Base-by-base conservation (phyloP, 2,329 filamentous ascomycete species). In the Ascocoryne sarcoides region DNA sequence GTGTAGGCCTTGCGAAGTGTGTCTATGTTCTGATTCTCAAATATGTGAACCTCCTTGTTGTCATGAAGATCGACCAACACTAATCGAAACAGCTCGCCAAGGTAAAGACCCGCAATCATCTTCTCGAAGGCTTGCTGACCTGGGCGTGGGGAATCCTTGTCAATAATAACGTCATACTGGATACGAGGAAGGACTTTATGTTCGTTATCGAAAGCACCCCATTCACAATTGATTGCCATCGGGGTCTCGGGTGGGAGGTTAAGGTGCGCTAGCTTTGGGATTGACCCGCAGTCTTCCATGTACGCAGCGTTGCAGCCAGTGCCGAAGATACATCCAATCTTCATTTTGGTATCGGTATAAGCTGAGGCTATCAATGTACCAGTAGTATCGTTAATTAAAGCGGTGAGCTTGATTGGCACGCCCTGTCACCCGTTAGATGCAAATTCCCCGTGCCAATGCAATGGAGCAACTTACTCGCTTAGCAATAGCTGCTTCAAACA, bases 251-350 rank as follows among this genome's bases (percentile, higher is more conserved):
- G 70, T 36, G 88, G 84, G 28, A 96, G 75, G 57, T 93, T 92
- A 71, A 94, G 76, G 66, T 95, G 79, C 9, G 84, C 86, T 40
- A 98, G 77, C 72, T 98, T 98, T 50, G 89, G 90, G 50, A 98
- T 87, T 10, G 82, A 85, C 50, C 87, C 88, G 49, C 78, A 85
- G 57, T 93, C 67, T 65, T 98, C 92, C 84, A 98, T 94, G 69
- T 98, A 98, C 29, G 92, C 92, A 30, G 90, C 92, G 58, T 98
- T 98, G 68, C 92, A 95, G 44, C 92, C 92, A 10, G 92, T 98
- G 55, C 92, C 92, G 57, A 98, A 98, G 60, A 98, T 98, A 65
- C 90, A 95, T 41, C 92, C 92, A 56, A 96, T 92, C 66, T 80
- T 88, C 76, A 95, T 93, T 53, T 81, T 78, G 33, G 81, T 69